Conservation (phyloP, 352 stramenopile genomes). For the Aphanomyces euteiches region DNA sequence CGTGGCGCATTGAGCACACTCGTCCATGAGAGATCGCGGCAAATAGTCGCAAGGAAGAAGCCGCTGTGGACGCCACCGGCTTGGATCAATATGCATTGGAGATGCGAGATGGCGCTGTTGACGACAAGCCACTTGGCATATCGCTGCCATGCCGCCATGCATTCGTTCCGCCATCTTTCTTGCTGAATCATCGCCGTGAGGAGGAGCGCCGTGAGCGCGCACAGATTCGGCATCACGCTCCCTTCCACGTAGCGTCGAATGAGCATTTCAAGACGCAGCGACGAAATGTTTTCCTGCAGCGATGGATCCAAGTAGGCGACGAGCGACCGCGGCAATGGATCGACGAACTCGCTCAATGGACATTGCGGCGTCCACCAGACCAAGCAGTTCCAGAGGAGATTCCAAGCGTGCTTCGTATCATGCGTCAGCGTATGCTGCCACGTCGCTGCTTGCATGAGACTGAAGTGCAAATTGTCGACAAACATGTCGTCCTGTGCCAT, state of each 20-base stretch:
- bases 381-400: neutral
- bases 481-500: constrained; percentile 4
- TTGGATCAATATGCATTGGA: neutral
- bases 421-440: constrained; percentile 5
- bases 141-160: neutral
- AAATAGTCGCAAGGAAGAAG: neutral
- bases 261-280: constrained; percentile 20
- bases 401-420: neutral
- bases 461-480: constrained; percentile 12
- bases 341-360: neutral
- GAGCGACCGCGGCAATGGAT: neutral
- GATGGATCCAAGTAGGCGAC: neutral
- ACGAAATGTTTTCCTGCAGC: neutral
- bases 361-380: neutral
- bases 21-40: neutral
- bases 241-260: constrained; percentile 9
- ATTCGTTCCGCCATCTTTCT: neutral
- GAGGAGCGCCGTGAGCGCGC: neutral
- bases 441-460: neutral
- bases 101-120: neutral
- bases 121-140: constrained; percentile 11
- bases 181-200: neutral
- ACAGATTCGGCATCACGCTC: neutral
- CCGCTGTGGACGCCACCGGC: neutral
- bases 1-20: constrained; percentile 1